Conservation (phyloP, 768 basidiomycete genomes). For the Agaricus blazei region DNA sequence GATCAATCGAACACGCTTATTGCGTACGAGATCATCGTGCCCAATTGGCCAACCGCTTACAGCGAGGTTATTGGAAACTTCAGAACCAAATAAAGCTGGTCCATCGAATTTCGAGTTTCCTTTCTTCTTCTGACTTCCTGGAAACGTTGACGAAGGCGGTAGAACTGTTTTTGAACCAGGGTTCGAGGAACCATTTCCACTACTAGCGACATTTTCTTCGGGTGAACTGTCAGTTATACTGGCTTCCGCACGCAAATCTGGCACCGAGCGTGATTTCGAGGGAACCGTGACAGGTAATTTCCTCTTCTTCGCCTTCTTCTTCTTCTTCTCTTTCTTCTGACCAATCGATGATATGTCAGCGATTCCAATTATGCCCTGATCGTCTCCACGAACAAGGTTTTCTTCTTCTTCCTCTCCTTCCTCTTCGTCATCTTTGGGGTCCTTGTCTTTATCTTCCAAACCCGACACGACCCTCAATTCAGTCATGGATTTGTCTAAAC, state of each 20-base stretch:
- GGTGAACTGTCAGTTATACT: neutral
- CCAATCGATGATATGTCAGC: neutral
- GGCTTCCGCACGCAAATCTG: conserved; percentile 4
- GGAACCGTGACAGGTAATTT: conserved; percentile 6
- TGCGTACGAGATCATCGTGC: conserved; percentile 11
- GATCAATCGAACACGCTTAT: conserved; percentile 39
- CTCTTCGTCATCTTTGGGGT: conserved; percentile 4
- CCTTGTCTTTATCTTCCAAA: conserved; percentile 5
- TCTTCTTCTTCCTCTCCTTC: conserved; percentile 6
- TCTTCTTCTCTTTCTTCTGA: conserved; percentile 10
- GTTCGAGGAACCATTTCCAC: neutral
- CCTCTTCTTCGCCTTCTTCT: conserved; percentile 10
- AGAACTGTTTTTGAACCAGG: neutral
- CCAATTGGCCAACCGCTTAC: neutral
- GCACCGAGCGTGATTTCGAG: conserved; percentile 13
- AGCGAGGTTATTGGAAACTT: conserved; percentile 2
- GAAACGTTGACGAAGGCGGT: neutral
- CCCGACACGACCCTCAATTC: conserved; percentile 9
- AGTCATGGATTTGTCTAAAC: neutral
- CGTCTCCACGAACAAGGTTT: conserved; percentile 6
- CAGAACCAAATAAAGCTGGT: conserved; percentile 2
- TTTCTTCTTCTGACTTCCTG: neutral
- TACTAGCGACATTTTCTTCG: neutral
- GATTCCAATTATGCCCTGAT: neutral
- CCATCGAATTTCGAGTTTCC: neutral